phyloP scores from a whole-genome alignment of 441 rosid species.

The Pelargonium exstipulatum region DNA sequence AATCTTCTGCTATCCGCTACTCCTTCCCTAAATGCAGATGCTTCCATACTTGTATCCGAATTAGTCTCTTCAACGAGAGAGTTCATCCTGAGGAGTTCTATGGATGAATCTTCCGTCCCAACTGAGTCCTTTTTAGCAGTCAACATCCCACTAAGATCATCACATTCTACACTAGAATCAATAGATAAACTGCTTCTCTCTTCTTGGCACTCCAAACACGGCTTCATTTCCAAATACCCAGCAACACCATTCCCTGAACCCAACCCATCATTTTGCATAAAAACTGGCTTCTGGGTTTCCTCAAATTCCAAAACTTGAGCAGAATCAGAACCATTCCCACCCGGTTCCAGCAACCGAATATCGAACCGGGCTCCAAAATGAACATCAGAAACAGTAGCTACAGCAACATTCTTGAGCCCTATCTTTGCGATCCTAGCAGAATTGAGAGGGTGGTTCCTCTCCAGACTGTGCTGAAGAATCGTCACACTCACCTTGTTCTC shows the following conservation, averaged over 20 bases:
- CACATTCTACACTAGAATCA: slow-evolving; percentile 16
- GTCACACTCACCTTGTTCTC: slow-evolving; percentile 57
- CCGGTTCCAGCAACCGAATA: slow-evolving; percentile 34
- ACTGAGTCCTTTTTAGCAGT: slow-evolving; percentile 4
- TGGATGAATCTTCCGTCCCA: slow-evolving; percentile 4
- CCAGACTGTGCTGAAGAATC: slow-evolving; percentile 75
- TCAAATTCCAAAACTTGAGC: slow-evolving; percentile 14
- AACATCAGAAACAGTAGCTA: slow-evolving; percentile 54
- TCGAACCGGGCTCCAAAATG: slow-evolving; percentile 46
- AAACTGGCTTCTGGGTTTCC: slow-evolving; percentile 13
- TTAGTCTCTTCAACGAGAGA: background rate
- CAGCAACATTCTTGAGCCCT: slow-evolving; percentile 56
- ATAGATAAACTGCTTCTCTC: slow-evolving; percentile 14
- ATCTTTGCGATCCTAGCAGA: slow-evolving; percentile 61
- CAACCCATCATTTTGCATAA: slow-evolving; percentile 20
- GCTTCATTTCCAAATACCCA: slow-evolving; percentile 12
- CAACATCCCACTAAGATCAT: background rate
- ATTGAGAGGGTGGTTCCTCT: slow-evolving; percentile 72
- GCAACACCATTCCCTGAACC: slow-evolving; percentile 14
- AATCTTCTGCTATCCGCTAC: background rate
- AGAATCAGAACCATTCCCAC: slow-evolving; percentile 24
- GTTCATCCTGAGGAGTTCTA: background rate
- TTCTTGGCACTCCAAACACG: slow-evolving; percentile 5
- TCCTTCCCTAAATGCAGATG: background rate
- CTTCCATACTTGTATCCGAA: background rate